Base-by-base conservation (phyloP, 2,329 filamentous ascomycete species). In the Claviceps maximensis region DNA sequence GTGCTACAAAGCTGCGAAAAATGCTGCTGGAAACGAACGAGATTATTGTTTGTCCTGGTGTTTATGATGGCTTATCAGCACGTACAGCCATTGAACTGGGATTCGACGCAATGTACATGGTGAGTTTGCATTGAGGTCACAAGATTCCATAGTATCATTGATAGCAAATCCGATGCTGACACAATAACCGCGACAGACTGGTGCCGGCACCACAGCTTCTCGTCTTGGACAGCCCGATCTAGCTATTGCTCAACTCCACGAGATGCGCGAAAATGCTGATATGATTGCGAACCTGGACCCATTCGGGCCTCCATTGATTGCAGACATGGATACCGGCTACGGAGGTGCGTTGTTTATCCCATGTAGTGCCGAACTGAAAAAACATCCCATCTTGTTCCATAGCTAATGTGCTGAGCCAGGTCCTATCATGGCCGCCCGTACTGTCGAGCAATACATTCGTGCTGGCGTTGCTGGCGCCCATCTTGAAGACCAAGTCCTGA, bases 31-130 rank as follows among this genome's bases (percentile, higher is more conserved):
- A 72, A 38, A 62, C 66, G 19, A 63, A 69, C 25, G 67, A 71
- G 49, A 65, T 76, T 45, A 61, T 86, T 44, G 73, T 83, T 5
- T 81, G 77, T 54, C 82, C 82, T 0, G 82, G 83, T 46, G 82
- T 86, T 1, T 84, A 84, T 60, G 83, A 87, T 70, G 83, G 83
- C 8, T 74, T 84, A 49, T 80, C 80, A 1, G 81, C 83, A 0
- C 72, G 83, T 1, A 76, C 86, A 54, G 81, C 82, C 1, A 69
- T 84, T 25, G 69, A 74, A 48, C 70, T 79, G 21, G 81, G 80
- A 7, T 84, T 84, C 55, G 75, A 83, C 47, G 75, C 73, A 48
- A 64, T 86, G 46, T 86, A 86, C 69, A 86, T 86, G 82, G 81
- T 83, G 67, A 48, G 71, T 54, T 12, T 4, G 4, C 38, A 31